A percentile compares a stretch with the other conserved stretches of the same genome.
Conservation (phyloP, 106 monocot genomes). For the Iris macrosiphon region DNA sequence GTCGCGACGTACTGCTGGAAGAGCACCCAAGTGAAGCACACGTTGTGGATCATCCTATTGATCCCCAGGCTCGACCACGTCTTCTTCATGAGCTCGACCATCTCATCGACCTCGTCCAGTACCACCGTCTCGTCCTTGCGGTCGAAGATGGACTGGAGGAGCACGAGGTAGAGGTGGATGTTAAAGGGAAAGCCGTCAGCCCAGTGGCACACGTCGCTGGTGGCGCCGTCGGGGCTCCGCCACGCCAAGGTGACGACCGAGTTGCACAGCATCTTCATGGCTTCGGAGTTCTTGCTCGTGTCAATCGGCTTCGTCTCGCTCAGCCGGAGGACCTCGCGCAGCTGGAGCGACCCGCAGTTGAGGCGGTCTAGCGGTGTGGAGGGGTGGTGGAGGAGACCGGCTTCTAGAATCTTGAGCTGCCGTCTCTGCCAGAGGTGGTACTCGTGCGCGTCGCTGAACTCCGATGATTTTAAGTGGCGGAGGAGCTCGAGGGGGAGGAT, state of each 20-base stretch:
- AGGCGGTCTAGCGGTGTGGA: constrained; percentile 26
- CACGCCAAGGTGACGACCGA: constrained; percentile 31
- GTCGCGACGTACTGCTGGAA: constrained; percentile 51
- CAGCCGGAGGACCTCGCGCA: constrained; percentile 27
- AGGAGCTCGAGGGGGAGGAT: constrained; percentile 57
- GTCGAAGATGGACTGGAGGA: constrained; percentile 53
- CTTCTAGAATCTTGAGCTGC: constrained; percentile 54
- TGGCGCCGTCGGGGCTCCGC: constrained; percentile 11
- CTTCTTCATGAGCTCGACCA: constrained; percentile 52
- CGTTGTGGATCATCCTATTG: constrained; percentile 43
- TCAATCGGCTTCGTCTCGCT: constrained; percentile 37
- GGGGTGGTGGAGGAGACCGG: constrained; percentile 32
- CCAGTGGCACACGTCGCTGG: constrained; percentile 43
- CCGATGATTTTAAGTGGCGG: constrained; percentile 45
- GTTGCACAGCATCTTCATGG: constrained; percentile 29
- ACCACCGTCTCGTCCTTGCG: constrained; percentile 45
- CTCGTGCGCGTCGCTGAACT: constrained; percentile 37
- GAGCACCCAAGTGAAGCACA: constrained; percentile 56
- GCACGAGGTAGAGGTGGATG: constrained; percentile 46
- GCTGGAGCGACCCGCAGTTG: constrained; percentile 23
- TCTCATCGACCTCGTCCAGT: constrained; percentile 58
- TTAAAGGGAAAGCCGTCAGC: constrained; percentile 52
- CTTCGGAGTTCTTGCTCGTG: constrained; percentile 42
- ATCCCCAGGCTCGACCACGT: constrained; percentile 48
- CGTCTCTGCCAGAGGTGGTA: constrained; percentile 56